Evolutionary conservation across 768 basidiomycete genomes (phyloP).

Genomic region (Tephrocybe sp.): DNA sequence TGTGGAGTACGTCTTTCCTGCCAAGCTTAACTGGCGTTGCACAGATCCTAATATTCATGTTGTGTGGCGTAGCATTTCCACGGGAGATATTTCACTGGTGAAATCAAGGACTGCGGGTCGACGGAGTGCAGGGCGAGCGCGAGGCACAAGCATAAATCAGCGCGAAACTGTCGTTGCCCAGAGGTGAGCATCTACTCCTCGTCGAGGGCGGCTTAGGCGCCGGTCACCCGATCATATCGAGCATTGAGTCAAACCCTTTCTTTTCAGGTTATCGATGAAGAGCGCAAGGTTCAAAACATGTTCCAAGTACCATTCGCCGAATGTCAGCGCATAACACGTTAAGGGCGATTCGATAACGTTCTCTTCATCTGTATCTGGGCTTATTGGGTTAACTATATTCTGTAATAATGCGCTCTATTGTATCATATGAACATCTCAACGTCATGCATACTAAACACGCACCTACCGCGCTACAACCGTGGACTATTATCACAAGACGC

Average conservation of each 20-base stretch:
- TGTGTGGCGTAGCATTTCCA: constrained; percentile 41
- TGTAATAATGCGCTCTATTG: constrained; percentile 14
- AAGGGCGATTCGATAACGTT: constrained; percentile 10
- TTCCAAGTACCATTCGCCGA: constrained; percentile 42
- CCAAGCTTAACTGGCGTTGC: not conserved
- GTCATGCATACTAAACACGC: not conserved
- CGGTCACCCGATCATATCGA: not conserved
- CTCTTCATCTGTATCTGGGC: constrained; percentile 4
- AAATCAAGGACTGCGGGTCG: constrained; percentile 36
- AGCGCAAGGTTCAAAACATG: constrained; percentile 43
- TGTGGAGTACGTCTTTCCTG: constrained; percentile 37
- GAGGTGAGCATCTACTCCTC: constrained; percentile 26
- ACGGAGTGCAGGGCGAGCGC: constrained; percentile 36
- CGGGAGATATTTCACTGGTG: constrained; percentile 46
- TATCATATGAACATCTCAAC: constrained; percentile 4
- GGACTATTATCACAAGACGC: too few relatives aligned
- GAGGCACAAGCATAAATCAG: constrained; percentile 42
- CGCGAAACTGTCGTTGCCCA: constrained; percentile 37
- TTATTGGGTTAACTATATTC: not conserved
- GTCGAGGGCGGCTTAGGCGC: not conserved
- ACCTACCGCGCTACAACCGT: too few relatives aligned
- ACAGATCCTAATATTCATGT: constrained; percentile 6
- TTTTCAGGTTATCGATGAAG: constrained; percentile 36
- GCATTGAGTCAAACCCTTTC: not conserved
- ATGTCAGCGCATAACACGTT: constrained; percentile 36